These are phyloP conservation scores for Myotisia sp. DNA, from an alignment of 2,329 filamentous ascomycete species.

Conservation along the genomic window DNA sequence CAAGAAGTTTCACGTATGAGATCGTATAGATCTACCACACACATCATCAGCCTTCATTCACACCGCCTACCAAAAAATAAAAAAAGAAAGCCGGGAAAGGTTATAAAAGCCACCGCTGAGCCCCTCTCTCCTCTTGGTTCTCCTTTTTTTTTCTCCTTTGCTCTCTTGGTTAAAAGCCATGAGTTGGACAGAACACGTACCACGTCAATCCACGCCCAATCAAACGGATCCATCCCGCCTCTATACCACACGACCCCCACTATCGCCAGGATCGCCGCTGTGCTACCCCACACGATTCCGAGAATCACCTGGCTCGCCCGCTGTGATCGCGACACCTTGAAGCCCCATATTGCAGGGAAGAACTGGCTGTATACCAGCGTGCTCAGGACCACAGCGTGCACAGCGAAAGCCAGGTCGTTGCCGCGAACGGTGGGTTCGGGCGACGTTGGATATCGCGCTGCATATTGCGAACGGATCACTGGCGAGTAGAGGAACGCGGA, in stretches of 20 bases:
- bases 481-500: constrained; percentile 64
- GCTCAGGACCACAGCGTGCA: constrained; percentile 63
- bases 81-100: neutral
- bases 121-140: too few species aligned
- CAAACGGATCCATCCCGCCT: constrained; percentile 33
- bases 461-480: constrained; percentile 67
- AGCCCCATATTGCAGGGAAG: constrained; percentile 58
- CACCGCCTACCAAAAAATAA: neutral
- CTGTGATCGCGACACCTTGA: constrained; percentile 44
- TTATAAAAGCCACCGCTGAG: too few species aligned
- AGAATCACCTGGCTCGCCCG: constrained; percentile 48
- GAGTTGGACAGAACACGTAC: constrained; percentile 31
- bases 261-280: constrained; percentile 32
- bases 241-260: constrained; percentile 29
- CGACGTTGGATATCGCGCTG: constrained; percentile 55
- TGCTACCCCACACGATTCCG: constrained; percentile 54
- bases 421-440: constrained; percentile 70
- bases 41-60: constrained; percentile 12
- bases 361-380: constrained; percentile 65
- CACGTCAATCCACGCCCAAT: constrained; percentile 52
- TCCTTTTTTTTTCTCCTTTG: too few species aligned
- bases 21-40: constrained; percentile 46
- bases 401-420: constrained; percentile 82
- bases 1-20: constrained; percentile 75
- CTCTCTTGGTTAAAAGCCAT: neutral